Base-by-base conservation (phyloP, 768 basidiomycete species). In the Agrocybe praecox region DNA sequence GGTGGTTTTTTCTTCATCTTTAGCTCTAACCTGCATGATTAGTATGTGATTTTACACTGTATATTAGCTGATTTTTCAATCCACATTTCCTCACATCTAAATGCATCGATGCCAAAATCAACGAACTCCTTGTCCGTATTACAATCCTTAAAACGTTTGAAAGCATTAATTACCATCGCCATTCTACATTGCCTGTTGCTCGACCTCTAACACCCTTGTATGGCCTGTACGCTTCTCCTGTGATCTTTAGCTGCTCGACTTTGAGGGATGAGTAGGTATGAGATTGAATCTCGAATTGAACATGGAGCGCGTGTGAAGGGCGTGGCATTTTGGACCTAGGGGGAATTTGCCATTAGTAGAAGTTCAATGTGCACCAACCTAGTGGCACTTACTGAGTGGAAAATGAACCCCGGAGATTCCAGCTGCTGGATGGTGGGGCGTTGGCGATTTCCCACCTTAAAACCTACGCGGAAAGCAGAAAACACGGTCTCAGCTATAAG, bases 151-250 rank as follows among this genome's bases (percentile, higher is more conserved):
- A 26, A 50, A 14, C 33, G 36, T 14, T 5, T 14, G 12, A 40
- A 40, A 40, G 14, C 36, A 6, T 6, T 40, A 40, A 40, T n/a
- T 40, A 40, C 81, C 80, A 83, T 59, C 82, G 74, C 81, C 82
- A 92, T 70, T 94, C 92, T 4, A 93, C 76, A 52, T 82, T 80
- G 1, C 88, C 90, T n/a, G 75, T 68, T 29, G 83, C 82, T 40
- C 80, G 76, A 45, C 87, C 85, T 66, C 94, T 77, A 49, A 97
- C 89, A 15, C 95, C 95, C 71, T 96, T 96, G 74, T 90, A 97
- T 11, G 91, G 90, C 71, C 96, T 96, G 72, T 96, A 96, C 11
- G 72, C 72, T 69, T 95, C 92, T 12, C 89, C 87, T 1, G 74
- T 86, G 23, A 92, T 75, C 70, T 87, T 92, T 44, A 96, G 80